phyloP scores from a whole-genome alignment of 768 basidiomycete genomes.

The Cubamyces lactineus region DNA sequence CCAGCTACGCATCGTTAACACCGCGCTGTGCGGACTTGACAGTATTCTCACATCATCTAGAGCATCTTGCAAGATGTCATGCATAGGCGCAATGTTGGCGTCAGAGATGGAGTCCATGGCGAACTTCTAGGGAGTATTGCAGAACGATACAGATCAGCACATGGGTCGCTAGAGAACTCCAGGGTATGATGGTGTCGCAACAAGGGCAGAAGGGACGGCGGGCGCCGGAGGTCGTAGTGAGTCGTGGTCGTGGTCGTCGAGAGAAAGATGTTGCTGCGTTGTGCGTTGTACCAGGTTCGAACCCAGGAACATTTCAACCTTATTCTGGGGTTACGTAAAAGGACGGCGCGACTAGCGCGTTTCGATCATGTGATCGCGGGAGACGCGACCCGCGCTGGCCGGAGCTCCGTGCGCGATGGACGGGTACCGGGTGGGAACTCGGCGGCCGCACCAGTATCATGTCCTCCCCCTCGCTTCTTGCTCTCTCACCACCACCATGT shows the following conservation, averaged over 20 bases:
- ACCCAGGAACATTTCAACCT: constrained; percentile 12
- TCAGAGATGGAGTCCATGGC: constrained; percentile 12
- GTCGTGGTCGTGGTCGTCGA: constrained; percentile 8
- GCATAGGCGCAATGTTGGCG: constrained; percentile 37
- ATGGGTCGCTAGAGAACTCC: background rate
- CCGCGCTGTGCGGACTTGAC: background rate
- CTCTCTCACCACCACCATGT: constrained; percentile 43
- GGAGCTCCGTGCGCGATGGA: constrained; percentile 25
- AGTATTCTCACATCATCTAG: constrained; percentile 64
- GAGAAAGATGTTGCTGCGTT: background rate
- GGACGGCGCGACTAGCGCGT: constrained; percentile 27
- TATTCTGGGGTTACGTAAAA: constrained; percentile 21
- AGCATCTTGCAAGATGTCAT: constrained; percentile 55
- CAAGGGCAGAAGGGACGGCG: background rate
- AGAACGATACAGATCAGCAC: background rate
- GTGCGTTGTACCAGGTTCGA: background rate
- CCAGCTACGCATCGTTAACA: constrained; percentile 47
- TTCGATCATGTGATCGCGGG: constrained; percentile 35
- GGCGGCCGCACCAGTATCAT: constrained; percentile 15
- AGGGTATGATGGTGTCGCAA: background rate
- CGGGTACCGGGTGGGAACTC: background rate
- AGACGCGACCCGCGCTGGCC: constrained; percentile 14
- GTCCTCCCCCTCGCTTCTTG: constrained; percentile 14
- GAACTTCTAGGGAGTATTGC: background rate
- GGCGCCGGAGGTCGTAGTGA: too few relatives aligned